These are phyloP conservation scores for Flaveria floridana DNA, from an alignment of 140 eudicot genomes.

Conservation along the genomic window DNA sequence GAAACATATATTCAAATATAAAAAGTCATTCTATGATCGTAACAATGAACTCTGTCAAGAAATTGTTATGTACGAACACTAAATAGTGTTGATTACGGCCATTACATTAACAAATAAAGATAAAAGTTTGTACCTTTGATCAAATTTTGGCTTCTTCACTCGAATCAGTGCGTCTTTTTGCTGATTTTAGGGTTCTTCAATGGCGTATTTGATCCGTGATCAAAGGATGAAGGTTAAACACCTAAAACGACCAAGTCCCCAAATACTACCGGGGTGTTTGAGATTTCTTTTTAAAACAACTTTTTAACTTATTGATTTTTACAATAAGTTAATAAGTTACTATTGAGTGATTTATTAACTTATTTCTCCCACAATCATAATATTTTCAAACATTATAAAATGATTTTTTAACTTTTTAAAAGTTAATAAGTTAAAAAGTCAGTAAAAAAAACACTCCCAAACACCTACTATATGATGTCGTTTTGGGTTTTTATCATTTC, in stretches of 20 bases:
- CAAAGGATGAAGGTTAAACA: constrained; percentile 12
- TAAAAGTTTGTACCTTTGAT: constrained; percentile 16
- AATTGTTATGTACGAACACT: neutral
- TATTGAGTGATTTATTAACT: too few relatives aligned
- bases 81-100: constrained; percentile 6
- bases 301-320: too few relatives aligned
- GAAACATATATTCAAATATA: neutral
- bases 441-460: too few relatives aligned
- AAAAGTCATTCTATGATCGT: neutral
- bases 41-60: neutral
- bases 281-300: too few relatives aligned
- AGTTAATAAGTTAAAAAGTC: too few relatives aligned
- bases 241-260: constrained; percentile 14
- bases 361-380: too few relatives aligned
- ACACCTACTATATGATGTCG: neutral
- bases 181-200: constrained; percentile 28
- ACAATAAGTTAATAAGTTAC: too few relatives aligned
- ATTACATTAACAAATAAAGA: neutral
- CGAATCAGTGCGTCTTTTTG: neutral
- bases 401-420: too few relatives aligned
- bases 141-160: neutral
- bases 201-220: constrained; percentile 12
- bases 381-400: too few relatives aligned
- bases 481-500: neutral
- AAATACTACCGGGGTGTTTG: too few relatives aligned